phyloP scores from a whole-genome alignment of 257 asterid genomes.

The Solanum chmielewskii region DNA sequence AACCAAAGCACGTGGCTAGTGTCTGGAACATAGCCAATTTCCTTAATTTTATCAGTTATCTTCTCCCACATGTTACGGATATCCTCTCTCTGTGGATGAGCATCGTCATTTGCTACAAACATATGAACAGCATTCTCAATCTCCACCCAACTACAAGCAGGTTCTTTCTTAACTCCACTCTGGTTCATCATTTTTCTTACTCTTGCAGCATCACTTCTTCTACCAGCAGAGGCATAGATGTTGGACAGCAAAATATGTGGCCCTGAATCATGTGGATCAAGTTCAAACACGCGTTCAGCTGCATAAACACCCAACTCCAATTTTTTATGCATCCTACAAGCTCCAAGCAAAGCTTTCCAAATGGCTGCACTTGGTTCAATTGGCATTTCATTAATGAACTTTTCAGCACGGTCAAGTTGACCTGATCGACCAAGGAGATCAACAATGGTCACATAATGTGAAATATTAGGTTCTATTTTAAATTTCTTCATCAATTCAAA shows the following conservation, averaged over 20 bases:
- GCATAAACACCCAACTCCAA: conserved; percentile 61
- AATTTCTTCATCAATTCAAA: conserved; percentile 54
- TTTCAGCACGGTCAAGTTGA: conserved; percentile 44
- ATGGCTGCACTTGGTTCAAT: conserved; percentile 48
- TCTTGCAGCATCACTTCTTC: conserved; percentile 52
- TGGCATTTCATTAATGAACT: conserved; percentile 51
- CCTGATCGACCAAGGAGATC: conserved; percentile 78
- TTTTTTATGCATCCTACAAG: conserved; percentile 72
- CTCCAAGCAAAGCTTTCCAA: conserved; percentile 88
- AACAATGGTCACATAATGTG: conserved; percentile 53
- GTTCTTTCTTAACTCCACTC: conserved; percentile 72
- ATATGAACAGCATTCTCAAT: conserved; percentile 51
- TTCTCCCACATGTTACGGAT: conserved; percentile 52
- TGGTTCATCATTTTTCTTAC: conserved; percentile 75
- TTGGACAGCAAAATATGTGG: conserved; percentile 67
- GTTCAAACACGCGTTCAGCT: conserved; percentile 68
- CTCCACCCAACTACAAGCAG: conserved; percentile 93
- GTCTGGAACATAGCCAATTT: conserved; percentile 68
- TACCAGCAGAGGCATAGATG: conserved; percentile 67
- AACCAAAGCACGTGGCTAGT: conserved; percentile 69
- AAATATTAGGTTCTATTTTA: conserved; percentile 36
- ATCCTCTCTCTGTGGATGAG: conserved; percentile 51
- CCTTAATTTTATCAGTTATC: conserved; percentile 32
- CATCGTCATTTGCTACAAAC: conserved; percentile 67
- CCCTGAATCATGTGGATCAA: conserved; percentile 76